Conservation (phyloP, 1,139 yeast species). For the Suhomyces wounanorum region DNA sequence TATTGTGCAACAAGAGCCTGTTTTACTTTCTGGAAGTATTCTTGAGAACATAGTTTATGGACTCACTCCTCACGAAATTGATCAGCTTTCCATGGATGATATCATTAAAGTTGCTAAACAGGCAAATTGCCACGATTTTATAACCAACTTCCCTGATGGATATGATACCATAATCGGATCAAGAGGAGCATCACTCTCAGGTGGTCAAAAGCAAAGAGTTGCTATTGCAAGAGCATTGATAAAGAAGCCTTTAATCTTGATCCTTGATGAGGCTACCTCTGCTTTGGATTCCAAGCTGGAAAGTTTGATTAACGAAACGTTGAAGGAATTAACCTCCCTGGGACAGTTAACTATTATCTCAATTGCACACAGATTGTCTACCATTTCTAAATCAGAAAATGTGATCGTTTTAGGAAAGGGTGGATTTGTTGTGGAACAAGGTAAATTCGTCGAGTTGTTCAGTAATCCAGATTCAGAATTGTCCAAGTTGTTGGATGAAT, state of each 20-base stretch:
- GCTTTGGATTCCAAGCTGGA: slow-evolving; percentile 79
- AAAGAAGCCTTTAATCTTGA: slow-evolving; percentile 60
- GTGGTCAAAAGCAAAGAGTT: slow-evolving; percentile 89
- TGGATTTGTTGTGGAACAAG: slow-evolving; percentile 46
- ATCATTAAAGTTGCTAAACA: slow-evolving; percentile 45
- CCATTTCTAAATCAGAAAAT: slow-evolving; percentile 57
- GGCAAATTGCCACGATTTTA: slow-evolving; percentile 60
- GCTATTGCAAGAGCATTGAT: slow-evolving; percentile 84
- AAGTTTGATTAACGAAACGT: slow-evolving; percentile 60
- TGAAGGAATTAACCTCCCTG: slow-evolving; percentile 50
- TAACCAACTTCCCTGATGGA: slow-evolving; percentile 51
- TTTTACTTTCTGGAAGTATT: slow-evolving; percentile 75
- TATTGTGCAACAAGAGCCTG: slow-evolving; percentile 88
- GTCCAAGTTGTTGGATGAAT: slow-evolving; percentile 46
- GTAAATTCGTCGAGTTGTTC: slow-evolving; percentile 45
- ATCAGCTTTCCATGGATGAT: slow-evolving; percentile 42
- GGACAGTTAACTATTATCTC: slow-evolving; percentile 84
- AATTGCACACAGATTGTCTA: slow-evolving; percentile 87
- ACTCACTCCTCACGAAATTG: slow-evolving; percentile 54
- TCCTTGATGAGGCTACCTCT: slow-evolving; percentile 79
- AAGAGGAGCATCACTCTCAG: slow-evolving; percentile 63
- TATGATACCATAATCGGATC: slow-evolving; percentile 56
- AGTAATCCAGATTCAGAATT: slow-evolving; percentile 47
- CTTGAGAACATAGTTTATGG: slow-evolving; percentile 82
- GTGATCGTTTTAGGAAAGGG: slow-evolving; percentile 58